Conservation (phyloP, 179 eudicot species). For the Gypsophila paniculata region DNA sequence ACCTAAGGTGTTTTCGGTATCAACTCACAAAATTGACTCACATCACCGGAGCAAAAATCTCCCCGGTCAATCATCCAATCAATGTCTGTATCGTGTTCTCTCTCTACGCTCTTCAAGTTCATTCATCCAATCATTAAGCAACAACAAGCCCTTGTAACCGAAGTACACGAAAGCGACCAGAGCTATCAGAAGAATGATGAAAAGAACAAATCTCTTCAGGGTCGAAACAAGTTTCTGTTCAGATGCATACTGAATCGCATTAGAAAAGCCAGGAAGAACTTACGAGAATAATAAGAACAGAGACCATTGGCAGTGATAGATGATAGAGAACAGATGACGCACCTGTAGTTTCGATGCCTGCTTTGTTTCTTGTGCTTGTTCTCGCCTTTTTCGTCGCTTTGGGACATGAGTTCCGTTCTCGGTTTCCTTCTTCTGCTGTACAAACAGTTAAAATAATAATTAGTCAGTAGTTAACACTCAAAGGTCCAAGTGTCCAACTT, state of each 20-base stretch:
- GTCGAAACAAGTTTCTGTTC: conserved; percentile 50
- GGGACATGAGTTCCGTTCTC: conserved; percentile 37
- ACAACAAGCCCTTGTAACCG: conserved; percentile 74
- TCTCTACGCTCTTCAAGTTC: conserved; percentile 58
- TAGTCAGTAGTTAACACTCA: not conserved
- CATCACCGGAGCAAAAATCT: not conserved
- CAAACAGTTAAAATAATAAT: conserved; percentile 18
- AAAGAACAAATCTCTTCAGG: conserved; percentile 36
- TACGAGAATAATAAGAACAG: not conserved
- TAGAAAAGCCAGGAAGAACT: not conserved
- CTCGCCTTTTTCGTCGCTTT: conserved; percentile 67
- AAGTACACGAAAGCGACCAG: conserved; percentile 44
- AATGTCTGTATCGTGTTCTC: conserved; percentile 41
- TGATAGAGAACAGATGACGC: conserved; percentile 6
- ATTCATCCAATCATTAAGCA: conserved; percentile 87
- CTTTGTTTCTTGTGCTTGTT: conserved; percentile 41
- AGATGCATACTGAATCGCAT: conserved; percentile 12
- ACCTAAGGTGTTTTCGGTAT: not conserved
- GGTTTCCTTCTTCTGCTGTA: conserved; percentile 48
- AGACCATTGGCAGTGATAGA: not conserved
- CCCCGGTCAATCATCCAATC: not conserved
- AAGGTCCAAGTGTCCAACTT: not conserved
- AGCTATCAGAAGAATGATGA: conserved; percentile 35
- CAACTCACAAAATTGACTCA: not conserved
- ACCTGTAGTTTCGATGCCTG: conserved; percentile 68